These are phyloP conservation scores for Paramecium biaurelia DNA, from an alignment of 73 alveolate species.

Conservation along the genomic window DNA sequence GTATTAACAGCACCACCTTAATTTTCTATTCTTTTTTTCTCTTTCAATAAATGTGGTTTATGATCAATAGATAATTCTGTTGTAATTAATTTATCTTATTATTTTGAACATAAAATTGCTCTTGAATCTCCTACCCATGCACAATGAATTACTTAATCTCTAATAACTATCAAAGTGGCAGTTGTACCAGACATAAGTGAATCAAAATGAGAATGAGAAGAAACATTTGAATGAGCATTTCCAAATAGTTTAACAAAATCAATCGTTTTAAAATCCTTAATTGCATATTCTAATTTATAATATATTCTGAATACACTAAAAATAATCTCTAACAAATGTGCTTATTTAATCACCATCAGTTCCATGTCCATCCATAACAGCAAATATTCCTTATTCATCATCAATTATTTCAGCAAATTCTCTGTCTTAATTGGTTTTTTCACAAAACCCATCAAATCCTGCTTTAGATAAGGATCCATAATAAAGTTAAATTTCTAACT, in stretches of 20 bases:
- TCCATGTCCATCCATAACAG: constrained; percentile 54
- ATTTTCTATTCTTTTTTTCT: constrained; percentile 24
- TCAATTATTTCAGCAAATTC: not conserved
- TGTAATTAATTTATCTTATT: not conserved
- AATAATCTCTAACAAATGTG: constrained; percentile 8
- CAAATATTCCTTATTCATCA: not conserved
- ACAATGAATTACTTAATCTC: not conserved
- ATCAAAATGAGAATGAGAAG: not conserved
- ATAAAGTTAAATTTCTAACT: not conserved
- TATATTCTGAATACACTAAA: not conserved
- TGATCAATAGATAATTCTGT: constrained; percentile 43
- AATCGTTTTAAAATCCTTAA: not conserved
- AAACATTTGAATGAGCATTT: not conserved
- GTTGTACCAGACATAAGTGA: constrained; percentile 31
- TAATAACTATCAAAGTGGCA: not conserved
- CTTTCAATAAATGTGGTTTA: constrained; percentile 36
- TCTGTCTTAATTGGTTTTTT: not conserved
- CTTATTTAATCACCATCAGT: constrained; percentile 21
- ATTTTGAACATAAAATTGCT: constrained; percentile 32
- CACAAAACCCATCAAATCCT: constrained; percentile 27
- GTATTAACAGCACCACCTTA: constrained; percentile 48
- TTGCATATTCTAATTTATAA: constrained; percentile 19
- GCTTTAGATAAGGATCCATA: not conserved
- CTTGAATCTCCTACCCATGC: constrained; percentile 54
- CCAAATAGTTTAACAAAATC: not conserved